phyloP scores from a whole-genome alignment of 345 rosid species.

The Abelmoschus esculentus region DNA sequence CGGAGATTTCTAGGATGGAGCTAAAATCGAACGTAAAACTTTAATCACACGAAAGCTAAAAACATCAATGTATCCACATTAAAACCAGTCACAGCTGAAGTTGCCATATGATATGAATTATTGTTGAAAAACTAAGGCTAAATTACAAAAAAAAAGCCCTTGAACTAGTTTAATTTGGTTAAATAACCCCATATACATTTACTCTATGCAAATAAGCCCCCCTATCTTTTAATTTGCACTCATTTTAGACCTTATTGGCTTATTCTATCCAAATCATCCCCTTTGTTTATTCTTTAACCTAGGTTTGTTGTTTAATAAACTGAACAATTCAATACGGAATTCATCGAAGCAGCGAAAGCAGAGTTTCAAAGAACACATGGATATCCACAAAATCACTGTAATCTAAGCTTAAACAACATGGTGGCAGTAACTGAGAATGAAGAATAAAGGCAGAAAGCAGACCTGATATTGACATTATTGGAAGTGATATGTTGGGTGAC shows the following conservation, averaged over 20 bases:
- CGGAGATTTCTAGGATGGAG: neutral
- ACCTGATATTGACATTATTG: constrained; percentile 79
- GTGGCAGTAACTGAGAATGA: neutral
- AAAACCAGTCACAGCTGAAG: neutral
- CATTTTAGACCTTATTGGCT: too few relatives aligned
- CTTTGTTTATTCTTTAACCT: too few relatives aligned
- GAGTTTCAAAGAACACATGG: neutral
- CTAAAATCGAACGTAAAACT: neutral
- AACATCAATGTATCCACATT: neutral
- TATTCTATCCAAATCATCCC: too few relatives aligned
- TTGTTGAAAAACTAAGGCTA: neutral
- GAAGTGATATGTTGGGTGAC: constrained; percentile 52
- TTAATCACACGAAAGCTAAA: neutral
- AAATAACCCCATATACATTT: too few relatives aligned
- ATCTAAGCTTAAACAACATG: neutral
- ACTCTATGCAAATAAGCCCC: too few relatives aligned
- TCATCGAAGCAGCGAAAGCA: neutral
- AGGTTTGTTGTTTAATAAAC: too few relatives aligned
- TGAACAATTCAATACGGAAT: neutral
- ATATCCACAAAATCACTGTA: neutral
- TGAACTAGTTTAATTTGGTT: too few relatives aligned
- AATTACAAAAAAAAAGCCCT: too few relatives aligned
- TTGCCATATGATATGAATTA: neutral
- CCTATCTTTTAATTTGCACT: too few relatives aligned
- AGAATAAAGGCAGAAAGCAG: neutral